Conservation (phyloP, 108 stramenopile species). For the Discostella stelligeroides region DNA sequence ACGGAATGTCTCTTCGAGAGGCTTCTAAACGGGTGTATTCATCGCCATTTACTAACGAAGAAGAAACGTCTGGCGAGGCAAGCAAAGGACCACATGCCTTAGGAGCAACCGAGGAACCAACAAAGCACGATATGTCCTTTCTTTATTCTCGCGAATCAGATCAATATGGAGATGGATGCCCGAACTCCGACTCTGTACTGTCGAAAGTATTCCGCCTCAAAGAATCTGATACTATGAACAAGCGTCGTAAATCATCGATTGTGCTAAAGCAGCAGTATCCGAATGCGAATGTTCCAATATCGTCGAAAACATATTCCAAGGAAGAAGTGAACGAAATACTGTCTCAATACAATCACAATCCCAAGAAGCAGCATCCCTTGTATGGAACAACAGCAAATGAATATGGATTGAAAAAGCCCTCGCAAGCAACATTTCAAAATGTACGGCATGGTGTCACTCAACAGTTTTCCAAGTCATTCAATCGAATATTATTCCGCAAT, state of each 20-base stretch:
- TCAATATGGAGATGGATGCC: slow-evolving; percentile 38
- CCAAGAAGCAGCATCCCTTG: slow-evolving; percentile 63
- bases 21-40: slow-evolving; percentile 18
- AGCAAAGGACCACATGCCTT: not conserved
- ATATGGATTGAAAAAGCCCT: slow-evolving; percentile 60
- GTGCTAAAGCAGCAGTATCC: slow-evolving; percentile 9
- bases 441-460: slow-evolving; percentile 61
- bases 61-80: not conserved
- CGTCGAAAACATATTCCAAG: slow-evolving; percentile 23
- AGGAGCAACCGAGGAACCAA: not conserved
- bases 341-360: slow-evolving; percentile 56
- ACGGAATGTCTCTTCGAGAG: slow-evolving; percentile 44
- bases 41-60: slow-evolving; percentile 5
- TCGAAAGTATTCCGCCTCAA: slow-evolving; percentile 44
- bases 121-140: slow-evolving; percentile 42
- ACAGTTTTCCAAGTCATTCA: slow-evolving; percentile 67
- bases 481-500: slow-evolving; percentile 60
- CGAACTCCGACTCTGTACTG: slow-evolving; percentile 44
- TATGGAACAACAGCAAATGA: slow-evolving; percentile 67
- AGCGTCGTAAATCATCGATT: slow-evolving; percentile 42
- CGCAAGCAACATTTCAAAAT: slow-evolving; percentile 58
- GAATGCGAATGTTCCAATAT: not conserved
- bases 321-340: slow-evolving; percentile 48
- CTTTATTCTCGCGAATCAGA: slow-evolving; percentile 54
- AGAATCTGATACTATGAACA: slow-evolving; percentile 51